Base-by-base conservation (phyloP, 305 asterid genomes). In the Fraxinus platypoda region DNA sequence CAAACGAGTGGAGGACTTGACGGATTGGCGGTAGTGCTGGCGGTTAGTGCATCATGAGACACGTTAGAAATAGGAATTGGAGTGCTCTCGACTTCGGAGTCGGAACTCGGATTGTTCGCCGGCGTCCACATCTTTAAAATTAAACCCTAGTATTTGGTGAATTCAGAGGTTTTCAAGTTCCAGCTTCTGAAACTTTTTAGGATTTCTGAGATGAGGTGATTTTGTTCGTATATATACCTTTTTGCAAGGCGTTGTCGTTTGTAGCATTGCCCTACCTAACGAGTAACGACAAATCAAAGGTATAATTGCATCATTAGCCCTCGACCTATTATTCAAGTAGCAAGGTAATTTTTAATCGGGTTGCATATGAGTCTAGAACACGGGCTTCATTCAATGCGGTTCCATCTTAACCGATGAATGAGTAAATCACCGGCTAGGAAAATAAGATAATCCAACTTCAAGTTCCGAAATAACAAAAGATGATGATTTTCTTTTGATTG, bases 1-100 rank as follows among this genome's bases (percentile, higher is more conserved):
- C 98, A 94, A 54, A 93, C 93, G 12, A 85, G 81, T 25, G 94
- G 95, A 59, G 95, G 89, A 85, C 87, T 91, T 73, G 94, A 85
- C 64, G 89, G 52, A 81, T 83, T 86, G 80, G 81, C 25, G 1
- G 83, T 52, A 66, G 85, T 85, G 81, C 79, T 23, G 1, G 83
- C 41, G 74, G 85, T 66, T 74, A 93, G 78, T 41, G 91, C 80
- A 76, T 84, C 85, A 78, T 92, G 74, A 46, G 87, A 26, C 8
- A 78, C 52, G 82, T 82, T 81, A 46, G 91, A 76, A 54, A 73
- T 80, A 62, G 88, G 26, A 21, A 13, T 77, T 3, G 90, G 77
- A 74, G 64, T 19, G 83, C 26, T 88, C 38, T 88, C 92, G 17
- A 76, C 70, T 80, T 91, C 94, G 71, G 93, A 82, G 43, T 89